These are phyloP conservation scores for Seminavis robusta DNA, from an alignment of 108 stramenopile species.

Conservation along the genomic window DNA sequence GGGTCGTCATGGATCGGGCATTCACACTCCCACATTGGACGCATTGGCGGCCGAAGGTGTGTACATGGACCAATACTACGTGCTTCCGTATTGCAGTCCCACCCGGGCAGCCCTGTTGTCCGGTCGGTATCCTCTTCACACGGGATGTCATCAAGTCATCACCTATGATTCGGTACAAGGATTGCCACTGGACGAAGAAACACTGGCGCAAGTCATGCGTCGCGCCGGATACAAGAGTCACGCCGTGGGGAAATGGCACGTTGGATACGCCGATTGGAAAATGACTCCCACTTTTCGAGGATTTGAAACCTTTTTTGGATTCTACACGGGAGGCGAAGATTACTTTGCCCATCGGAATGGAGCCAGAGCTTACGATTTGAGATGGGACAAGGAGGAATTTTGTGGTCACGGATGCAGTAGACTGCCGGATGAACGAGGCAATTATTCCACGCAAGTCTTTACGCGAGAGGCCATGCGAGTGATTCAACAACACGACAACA, in stretches of 20 bases:
- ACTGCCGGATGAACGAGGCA: conserved; percentile 6
- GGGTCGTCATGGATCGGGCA: conserved; percentile 30
- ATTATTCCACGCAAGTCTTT: conserved; percentile 38
- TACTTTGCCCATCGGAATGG: conserved; percentile 43
- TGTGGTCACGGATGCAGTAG: conserved; percentile 28
- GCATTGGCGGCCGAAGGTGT: conserved; percentile 15
- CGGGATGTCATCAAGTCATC: conserved; percentile 22
- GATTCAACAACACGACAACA: conserved; percentile 8
- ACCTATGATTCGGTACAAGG: conserved; percentile 11
- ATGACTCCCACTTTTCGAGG: conserved; percentile 55
- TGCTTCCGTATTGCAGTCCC: conserved; percentile 37
- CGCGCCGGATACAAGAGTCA: conserved; percentile 39
- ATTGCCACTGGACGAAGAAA: conserved; percentile 29
- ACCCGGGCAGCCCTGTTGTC: conserved; percentile 31
- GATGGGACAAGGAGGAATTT: conserved; percentile 4
- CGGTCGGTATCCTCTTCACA: conserved; percentile 41
- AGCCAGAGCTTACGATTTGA: conserved; percentile 28
- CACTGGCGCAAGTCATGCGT: conserved; percentile 25
- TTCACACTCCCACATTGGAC: conserved; percentile 26
- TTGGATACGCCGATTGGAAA: conserved; percentile 32
- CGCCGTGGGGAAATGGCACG: conserved; percentile 68
- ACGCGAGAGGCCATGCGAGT: conserved; percentile 26
- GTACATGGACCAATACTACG: conserved; percentile 39
- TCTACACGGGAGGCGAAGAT: conserved; percentile 43
- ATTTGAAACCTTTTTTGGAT: conserved; percentile 58